Base-by-base conservation (phyloP, 106 monocot species). In the Platanthera zijinensis region DNA sequence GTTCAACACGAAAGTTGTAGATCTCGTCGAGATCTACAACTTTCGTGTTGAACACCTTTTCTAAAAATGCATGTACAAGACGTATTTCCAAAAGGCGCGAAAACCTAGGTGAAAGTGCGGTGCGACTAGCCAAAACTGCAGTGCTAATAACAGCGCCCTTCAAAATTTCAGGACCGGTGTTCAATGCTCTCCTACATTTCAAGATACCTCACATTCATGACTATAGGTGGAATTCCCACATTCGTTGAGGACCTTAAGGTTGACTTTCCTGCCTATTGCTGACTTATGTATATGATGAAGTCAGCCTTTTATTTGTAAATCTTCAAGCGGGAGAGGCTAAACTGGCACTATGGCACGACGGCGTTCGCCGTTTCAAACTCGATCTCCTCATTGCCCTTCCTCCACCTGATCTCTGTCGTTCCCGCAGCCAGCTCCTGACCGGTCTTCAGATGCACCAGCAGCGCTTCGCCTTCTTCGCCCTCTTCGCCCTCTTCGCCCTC, bases 211-310 rank as follows among this genome's bases (percentile, higher is more conserved):
- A 79, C 79, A 5, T 72, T 79, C 57, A 72, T 79, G 72, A 8
- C 79, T 9, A 72, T 79, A 72, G 79, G 79, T 59, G 79, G 79
- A 61, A 72, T 79, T 21, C 79, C 79, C 14, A 72, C 79, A 0
- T 79, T 79, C 59, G 79, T 72, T 13, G 79, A 79, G 30, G 79
- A 79, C 21, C 46, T 79, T 13, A 79, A 72, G 79, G 79, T 79
- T 19, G 21, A 50, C 18, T 47, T 1, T 1, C 66, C 6, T 30
- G 18, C 12, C 12, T 67, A 28, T 25, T 25, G 25, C 25, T 25
- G 0, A 28, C 7, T 30, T 8, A 28, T 28, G 2, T 67, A 28
- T 8, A 28, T 67, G 6, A 67, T 67, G 12, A 28, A 5, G 5
- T 13, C 6, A 30, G 3, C 32, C 7, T 49, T 72, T 6, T 25